These are phyloP conservation scores for Fusarium redolens DNA, from an alignment of 2,329 filamentous ascomycete genomes.

Conservation along the genomic window DNA sequence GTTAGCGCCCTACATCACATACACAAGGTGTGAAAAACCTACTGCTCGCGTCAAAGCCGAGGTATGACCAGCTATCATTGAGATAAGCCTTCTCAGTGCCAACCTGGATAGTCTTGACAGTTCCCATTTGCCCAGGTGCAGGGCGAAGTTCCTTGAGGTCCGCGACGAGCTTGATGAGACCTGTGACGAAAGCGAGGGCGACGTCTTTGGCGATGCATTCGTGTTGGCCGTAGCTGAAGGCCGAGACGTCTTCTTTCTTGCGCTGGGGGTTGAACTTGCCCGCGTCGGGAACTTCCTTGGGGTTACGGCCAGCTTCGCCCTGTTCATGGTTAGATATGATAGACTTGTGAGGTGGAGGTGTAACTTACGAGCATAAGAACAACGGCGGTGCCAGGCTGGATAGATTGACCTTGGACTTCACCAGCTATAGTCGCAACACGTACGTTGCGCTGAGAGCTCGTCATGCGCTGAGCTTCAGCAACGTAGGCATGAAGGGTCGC, in stretches of 20 bases:
- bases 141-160: constrained; percentile 58
- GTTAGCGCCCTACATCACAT: constrained; percentile 28
- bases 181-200: constrained; percentile 54
- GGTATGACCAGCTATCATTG: constrained; percentile 61
- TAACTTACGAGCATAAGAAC: constrained; percentile 55
- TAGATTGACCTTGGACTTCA: constrained; percentile 52
- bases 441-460: constrained; percentile 54
- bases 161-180: constrained; percentile 56
- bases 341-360: rapidly evolving
- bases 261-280: constrained; percentile 57
- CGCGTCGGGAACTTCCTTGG: constrained; percentile 51
- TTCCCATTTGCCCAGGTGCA: constrained; percentile 58
- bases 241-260: constrained; percentile 52
- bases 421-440: constrained; percentile 49
- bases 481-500: constrained; percentile 52
- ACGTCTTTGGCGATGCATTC: constrained; percentile 58
- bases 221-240: constrained; percentile 60
- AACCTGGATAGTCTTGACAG: constrained; percentile 57
- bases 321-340: constrained; percentile 35
- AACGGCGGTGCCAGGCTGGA: constrained; percentile 55
- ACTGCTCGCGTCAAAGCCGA: constrained; percentile 59
- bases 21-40: constrained; percentile 39
- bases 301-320: constrained; percentile 54
- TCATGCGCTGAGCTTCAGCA: constrained; percentile 55
- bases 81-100: constrained; percentile 56